Conservation (phyloP, 306 rosid genomes). For the Mimosa bimucronata region DNA sequence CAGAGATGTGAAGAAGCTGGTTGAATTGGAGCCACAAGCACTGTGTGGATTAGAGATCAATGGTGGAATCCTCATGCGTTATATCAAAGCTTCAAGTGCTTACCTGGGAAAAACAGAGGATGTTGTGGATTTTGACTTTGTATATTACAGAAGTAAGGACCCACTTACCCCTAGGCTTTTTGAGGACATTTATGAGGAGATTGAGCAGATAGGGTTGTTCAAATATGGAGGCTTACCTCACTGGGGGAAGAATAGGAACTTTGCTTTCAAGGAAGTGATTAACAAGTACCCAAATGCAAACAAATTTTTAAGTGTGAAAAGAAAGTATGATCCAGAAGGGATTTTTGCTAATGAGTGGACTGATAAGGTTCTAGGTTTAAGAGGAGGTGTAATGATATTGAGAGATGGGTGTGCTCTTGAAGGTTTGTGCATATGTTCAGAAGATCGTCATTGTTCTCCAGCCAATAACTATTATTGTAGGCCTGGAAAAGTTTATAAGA, state of each 20-base stretch:
- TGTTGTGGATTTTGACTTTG: slow-evolving; percentile 67
- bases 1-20: slow-evolving; percentile 66
- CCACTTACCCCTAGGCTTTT: slow-evolving; percentile 66
- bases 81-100: slow-evolving; percentile 69
- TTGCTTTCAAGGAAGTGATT: slow-evolving; percentile 59
- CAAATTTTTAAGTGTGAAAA: slow-evolving; percentile 57
- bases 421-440: slow-evolving; percentile 73
- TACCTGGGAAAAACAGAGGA: slow-evolving; percentile 71
- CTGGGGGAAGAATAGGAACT: slow-evolving; percentile 77
- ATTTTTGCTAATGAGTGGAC: slow-evolving; percentile 77
- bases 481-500: slow-evolving; percentile 56
- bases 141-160: slow-evolving; percentile 68
- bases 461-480: slow-evolving; percentile 61
- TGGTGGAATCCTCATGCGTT: slow-evolving; percentile 79
- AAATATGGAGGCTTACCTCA: slow-evolving; percentile 82
- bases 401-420: slow-evolving; percentile 81
- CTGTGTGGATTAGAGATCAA: slow-evolving; percentile 67
- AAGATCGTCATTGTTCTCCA: slow-evolving; percentile 74
- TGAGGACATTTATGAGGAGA: slow-evolving; percentile 72
- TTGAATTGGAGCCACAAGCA: slow-evolving; percentile 56
- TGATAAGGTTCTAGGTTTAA: slow-evolving; percentile 65
- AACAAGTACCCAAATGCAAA: slow-evolving; percentile 47
- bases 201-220: slow-evolving; percentile 73
- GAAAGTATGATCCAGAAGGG: slow-evolving; percentile 56
- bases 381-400: slow-evolving; percentile 30